These are phyloP conservation scores for Cyphellophora europaea DNA, from an alignment of 2,329 filamentous ascomycete species.

Conservation along the genomic window DNA sequence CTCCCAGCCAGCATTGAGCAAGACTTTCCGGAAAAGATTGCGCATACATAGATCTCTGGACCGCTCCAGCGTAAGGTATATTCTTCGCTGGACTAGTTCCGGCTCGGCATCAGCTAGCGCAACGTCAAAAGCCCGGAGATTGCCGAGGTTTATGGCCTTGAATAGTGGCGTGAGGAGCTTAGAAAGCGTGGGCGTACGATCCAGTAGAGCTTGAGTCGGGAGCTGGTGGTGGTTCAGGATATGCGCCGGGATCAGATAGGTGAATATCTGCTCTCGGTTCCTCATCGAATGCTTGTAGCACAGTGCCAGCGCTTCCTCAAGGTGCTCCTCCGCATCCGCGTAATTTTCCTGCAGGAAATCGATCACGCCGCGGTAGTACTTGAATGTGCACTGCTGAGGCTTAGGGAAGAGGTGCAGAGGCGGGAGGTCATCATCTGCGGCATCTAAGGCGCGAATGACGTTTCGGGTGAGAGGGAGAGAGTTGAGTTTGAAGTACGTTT, in stretches of 20 bases:
- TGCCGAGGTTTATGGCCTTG: conserved; percentile 68
- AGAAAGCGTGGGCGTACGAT: conserved; percentile 66
- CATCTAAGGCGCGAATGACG: conserved; percentile 72
- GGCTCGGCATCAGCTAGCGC: conserved; percentile 74
- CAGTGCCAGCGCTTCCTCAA: conserved; percentile 71
- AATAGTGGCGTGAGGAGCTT: conserved; percentile 69
- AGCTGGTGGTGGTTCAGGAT: conserved; percentile 81
- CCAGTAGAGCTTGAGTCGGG: conserved; percentile 62
- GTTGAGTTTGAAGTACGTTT: conserved; percentile 94
- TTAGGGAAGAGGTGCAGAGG: conserved; percentile 70
- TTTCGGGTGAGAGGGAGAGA: conserved; percentile 83
- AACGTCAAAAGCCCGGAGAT: conserved; percentile 73
- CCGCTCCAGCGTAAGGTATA: conserved; percentile 89
- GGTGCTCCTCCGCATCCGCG: conserved; percentile 66
- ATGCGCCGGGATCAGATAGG: conserved; percentile 88
- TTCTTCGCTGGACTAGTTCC: conserved; percentile 86
- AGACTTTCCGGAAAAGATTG: conserved; percentile 87
- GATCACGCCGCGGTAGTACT: conserved; percentile 92
- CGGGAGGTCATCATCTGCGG: conserved; percentile 72
- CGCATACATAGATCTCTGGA: conserved; percentile 85
- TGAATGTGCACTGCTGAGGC: conserved; percentile 88
- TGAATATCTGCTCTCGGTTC: conserved; percentile 87
- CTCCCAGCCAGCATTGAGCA: conserved; percentile 73
- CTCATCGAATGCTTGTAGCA: conserved; percentile 63
- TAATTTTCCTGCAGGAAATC: conserved; percentile 94